Evolutionary conservation across 2,329 filamentous ascomycete genomes (phyloP), one percentile per base, ranked within the genome.

Genomic region (Cytospora leucostoma): DNA sequence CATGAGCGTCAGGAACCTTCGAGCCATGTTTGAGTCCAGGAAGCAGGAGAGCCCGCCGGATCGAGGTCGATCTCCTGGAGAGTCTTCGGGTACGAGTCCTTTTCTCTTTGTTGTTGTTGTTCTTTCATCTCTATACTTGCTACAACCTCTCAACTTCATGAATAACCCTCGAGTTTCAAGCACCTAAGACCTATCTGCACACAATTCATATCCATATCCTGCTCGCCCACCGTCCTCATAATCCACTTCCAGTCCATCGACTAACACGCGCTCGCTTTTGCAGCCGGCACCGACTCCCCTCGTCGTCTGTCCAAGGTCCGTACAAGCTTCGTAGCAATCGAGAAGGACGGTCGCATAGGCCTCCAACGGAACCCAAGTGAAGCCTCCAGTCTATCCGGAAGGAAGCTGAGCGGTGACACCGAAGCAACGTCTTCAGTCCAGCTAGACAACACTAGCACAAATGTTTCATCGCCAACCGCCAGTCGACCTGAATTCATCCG

Each of bases 21-120:
- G 89, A 32, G 90, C 90, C 72, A 92, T 91, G 83, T 93, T 93
- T 74, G 90, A 93, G 80, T 86, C 87, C 74, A 90, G 86, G 76
- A 85, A 83, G 74, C 84, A 86, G 69, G 79, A 81, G 63, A 88
- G 84, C 70, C 84, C 87, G 68, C 86, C 87, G 17, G 88, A 89
- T 67, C 82, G 89, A 78, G 90, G 89, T 66, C 83, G 89, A 74
- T 89, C 88, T 63, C 88, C 88, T 60, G 85, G 82, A 67, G 76
- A 76, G 66, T 76, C 74, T 67, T 76, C 77, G 67, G 68, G 74
- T 59, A 56, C 62, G 21, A 61, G 81, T 17, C 51, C 51, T 50
- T 54, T 21, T 55, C 51, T 54, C 27, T 55, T 38, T 17, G n/a
- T 55, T 54, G 35, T 21, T 55, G 51, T 61, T 51, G 37, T 49